Conservation (phyloP, 371 early-diverging fungal species). For the Mortierella polycephala region DNA sequence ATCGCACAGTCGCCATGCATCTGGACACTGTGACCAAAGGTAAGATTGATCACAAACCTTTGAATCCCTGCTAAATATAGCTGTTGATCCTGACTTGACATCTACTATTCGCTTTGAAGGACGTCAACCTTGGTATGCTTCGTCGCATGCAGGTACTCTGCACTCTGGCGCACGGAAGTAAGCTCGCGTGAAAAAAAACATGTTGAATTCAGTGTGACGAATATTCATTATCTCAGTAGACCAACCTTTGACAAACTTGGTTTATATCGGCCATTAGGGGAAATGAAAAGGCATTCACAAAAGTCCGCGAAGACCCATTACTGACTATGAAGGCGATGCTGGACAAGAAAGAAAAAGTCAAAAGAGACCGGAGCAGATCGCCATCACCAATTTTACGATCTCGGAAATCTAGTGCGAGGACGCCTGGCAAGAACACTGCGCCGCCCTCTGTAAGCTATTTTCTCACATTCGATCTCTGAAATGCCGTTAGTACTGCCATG, state of each 20-base stretch:
- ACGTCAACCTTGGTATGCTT: slow-evolving; percentile 26
- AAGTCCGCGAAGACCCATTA: slow-evolving; percentile 41
- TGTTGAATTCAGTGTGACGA: not conserved
- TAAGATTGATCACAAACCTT: slow-evolving; percentile 7
- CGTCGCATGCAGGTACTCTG: slow-evolving; percentile 1
- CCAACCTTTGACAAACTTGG: not conserved
- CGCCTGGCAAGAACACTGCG: not conserved
- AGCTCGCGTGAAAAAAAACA: not conserved
- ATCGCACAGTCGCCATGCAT: slow-evolving; percentile 73
- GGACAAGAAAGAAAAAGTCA: slow-evolving; percentile 21
- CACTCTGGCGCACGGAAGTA: slow-evolving; percentile 1
- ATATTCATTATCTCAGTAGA: not conserved
- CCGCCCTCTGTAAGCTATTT: not conserved
- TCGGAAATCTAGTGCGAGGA: not conserved
- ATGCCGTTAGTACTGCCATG: not conserved
- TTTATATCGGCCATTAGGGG: not conserved
- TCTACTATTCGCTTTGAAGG: not conserved
- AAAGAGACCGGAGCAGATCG: slow-evolving; percentile 10
- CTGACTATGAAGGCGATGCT: slow-evolving; percentile 20
- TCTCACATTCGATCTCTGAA: not conserved
- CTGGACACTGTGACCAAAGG: slow-evolving; percentile 64
- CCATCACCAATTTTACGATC: slow-evolving; percentile 10
- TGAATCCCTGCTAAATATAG: not conserved
- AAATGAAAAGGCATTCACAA: slow-evolving; percentile 9
- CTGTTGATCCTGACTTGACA: not conserved